phyloP scores from a whole-genome alignment of 23 red algal species.

The Agarophyton chilense region DNA sequence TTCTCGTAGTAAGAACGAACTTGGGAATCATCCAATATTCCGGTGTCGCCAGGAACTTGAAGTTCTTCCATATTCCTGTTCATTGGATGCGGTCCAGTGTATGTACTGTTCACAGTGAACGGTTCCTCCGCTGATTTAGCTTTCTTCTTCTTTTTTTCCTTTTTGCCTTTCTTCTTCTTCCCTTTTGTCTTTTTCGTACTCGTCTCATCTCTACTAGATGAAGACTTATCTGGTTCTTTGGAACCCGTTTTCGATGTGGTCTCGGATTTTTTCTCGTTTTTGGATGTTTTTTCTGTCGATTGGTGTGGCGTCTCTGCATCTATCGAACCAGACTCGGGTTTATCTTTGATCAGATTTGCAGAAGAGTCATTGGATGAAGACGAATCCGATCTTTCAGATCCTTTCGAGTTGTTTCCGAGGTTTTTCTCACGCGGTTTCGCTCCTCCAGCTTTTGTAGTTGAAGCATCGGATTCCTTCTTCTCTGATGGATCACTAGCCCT shows the following conservation, averaged over 20 bases:
- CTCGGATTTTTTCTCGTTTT: background rate
- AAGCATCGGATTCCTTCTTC: background rate
- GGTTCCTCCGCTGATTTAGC: background rate
- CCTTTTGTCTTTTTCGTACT: slow-evolving; percentile 24
- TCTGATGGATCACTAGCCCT: background rate
- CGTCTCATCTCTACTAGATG: background rate
- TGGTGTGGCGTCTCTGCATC: background rate
- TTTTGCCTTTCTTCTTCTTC: slow-evolving; percentile 50
- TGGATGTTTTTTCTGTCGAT: background rate
- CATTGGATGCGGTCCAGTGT: slow-evolving; percentile 64
- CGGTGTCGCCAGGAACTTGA: slow-evolving; percentile 67
- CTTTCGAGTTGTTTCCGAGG: background rate
- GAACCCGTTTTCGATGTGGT: background rate
- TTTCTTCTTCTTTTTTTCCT: slow-evolving; percentile 34
- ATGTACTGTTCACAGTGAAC: slow-evolving; percentile 19
- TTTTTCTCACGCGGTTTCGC: background rate
- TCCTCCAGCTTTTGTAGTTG: background rate
- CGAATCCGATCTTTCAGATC: background rate
- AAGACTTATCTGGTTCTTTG: background rate
- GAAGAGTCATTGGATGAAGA: background rate
- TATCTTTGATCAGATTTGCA: background rate
- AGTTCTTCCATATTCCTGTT: slow-evolving; percentile 72
- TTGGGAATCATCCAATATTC: slow-evolving; percentile 37
- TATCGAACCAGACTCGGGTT: background rate
- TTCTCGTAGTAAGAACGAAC: slow-evolving; percentile 54